Evolutionary conservation across 116 monocot genomes (phyloP).

Genomic region (Zostera marina): DNA sequence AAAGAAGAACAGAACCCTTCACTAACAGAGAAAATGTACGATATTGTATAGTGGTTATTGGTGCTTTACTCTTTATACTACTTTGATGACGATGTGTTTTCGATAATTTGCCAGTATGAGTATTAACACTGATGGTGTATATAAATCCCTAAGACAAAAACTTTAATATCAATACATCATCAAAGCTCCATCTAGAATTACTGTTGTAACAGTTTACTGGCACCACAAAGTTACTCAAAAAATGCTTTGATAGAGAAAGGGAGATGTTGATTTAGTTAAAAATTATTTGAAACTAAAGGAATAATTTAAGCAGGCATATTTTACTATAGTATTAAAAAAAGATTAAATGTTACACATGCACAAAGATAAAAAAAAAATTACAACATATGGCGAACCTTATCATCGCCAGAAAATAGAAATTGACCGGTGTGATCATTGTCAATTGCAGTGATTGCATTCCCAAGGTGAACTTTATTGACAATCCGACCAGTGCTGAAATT

Average conservation of each 20-base stretch:
- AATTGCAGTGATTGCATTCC: conserved; percentile 78
- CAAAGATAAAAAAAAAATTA: neutral
- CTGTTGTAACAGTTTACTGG: no score
- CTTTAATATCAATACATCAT: neutral
- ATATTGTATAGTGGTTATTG: conserved; percentile 75
- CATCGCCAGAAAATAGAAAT: conserved; percentile 81
- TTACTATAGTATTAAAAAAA: neutral
- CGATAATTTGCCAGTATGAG: conserved; percentile 78
- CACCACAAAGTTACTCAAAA: no score
- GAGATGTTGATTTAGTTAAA: no score
- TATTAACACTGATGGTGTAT: conserved; percentile 68
- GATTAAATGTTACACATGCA: neutral
- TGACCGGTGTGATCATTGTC: conserved; percentile 96
- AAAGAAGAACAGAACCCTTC: conserved; percentile 84
- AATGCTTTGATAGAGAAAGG: no score
- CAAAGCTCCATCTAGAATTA: no score
- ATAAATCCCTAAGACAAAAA: conserved; percentile 57
- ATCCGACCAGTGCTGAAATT: conserved; percentile 96
- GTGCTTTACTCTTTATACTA: conserved; percentile 44
- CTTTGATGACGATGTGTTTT: conserved; percentile 70
- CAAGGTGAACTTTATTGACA: conserved; percentile 52
- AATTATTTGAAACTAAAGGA: no score
- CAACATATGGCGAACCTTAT: conserved; percentile 40
- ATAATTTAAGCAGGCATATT: neutral
- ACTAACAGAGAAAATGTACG: conserved; percentile 82